Evolutionary conservation across 2,329 filamentous ascomycete genomes (phyloP).

Genomic region (Bipolaris oryzae): DNA sequence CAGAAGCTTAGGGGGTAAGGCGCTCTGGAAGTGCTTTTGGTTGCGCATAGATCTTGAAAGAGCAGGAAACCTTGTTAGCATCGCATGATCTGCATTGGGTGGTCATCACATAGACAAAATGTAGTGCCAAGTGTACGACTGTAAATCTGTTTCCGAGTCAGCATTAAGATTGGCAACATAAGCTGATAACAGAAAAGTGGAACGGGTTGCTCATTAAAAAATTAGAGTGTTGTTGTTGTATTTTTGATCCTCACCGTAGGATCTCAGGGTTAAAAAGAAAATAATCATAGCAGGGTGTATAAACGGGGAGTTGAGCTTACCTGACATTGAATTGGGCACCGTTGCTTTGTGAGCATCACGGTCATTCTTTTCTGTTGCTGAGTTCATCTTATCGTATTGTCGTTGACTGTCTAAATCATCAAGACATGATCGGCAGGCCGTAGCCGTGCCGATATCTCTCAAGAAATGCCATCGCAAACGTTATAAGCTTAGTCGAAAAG

Average conservation of each 20-base stretch:
- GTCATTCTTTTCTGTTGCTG: conserved; percentile 8
- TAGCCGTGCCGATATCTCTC: conserved; percentile 27
- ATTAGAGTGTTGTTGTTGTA: conserved; percentile 72
- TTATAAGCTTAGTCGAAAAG: conserved; percentile 57
- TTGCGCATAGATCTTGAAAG: conserved; percentile 51
- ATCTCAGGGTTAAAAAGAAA: conserved; percentile 69
- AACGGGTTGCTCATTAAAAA: conserved; percentile 65
- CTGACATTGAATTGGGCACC: conserved; percentile 13
- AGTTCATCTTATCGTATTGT: conserved; percentile 46
- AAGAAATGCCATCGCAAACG: conserved; percentile 27
- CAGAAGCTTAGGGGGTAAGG: conserved; percentile 63
- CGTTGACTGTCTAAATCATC: conserved; percentile 41
- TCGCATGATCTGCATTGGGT: conserved; percentile 4
- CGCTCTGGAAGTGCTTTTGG: conserved; percentile 66
- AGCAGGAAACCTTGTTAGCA: conserved; percentile 25
- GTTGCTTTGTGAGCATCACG: conserved; percentile 38
- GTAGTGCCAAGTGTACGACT: not conserved
- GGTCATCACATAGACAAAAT: conserved; percentile 6
- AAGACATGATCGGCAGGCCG: conserved; percentile 31
- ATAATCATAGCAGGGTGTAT: conserved; percentile 60
- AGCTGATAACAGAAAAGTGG: conserved; percentile 7
- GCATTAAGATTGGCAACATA: conserved; percentile 12
- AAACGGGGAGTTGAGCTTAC: conserved; percentile 44
- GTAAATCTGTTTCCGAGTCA: conserved; percentile 31
- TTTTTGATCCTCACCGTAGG: conserved; percentile 63